Percentiles rank a stretch among this genome's conserved stretches.
These are phyloP conservation scores for Rhododendron ovatum DNA, from an alignment of 148 eudicot species.

Conservation along the genomic window DNA sequence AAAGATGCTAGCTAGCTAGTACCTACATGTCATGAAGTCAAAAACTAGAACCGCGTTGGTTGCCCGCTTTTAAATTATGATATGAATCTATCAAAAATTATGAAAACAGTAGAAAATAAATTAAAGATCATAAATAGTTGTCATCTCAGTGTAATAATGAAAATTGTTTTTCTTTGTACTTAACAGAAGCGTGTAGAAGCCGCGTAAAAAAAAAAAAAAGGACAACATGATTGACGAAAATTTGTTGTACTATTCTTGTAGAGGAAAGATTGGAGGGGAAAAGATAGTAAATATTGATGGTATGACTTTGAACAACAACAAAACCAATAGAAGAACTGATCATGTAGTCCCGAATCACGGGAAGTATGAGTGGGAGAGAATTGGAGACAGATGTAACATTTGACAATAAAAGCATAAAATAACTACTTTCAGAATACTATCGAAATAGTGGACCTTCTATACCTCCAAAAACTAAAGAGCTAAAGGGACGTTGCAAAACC, in stretches of 20 bases:
- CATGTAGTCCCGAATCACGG: too few species aligned
- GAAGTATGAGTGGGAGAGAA: too few species aligned
- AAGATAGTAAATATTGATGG: neutral
- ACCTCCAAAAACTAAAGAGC: too few species aligned
- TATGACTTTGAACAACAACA: neutral
- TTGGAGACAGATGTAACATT: too few species aligned
- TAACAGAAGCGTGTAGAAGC: neutral
- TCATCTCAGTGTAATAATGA: neutral
- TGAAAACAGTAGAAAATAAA: neutral
- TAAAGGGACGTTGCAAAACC: too few species aligned
- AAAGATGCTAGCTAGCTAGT: neutral
- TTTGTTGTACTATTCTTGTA: neutral
- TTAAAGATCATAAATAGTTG: neutral
- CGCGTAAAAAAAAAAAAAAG: neutral
- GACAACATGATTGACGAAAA: too few species aligned
- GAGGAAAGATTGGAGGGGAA: neutral
- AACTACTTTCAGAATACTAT: too few species aligned
- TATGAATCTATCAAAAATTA: neutral
- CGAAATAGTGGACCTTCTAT: too few species aligned
- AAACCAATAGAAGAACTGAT: too few species aligned
- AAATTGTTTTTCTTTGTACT: neutral
- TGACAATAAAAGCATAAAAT: too few species aligned
- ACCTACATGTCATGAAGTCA: neutral
- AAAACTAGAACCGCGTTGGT: neutral
- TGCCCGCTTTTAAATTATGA: neutral